Evolutionary conservation across 352 stramenopile species (phyloP), one percentile per base, ranked within the genome.

Genomic region (Synura sp.): DNA sequence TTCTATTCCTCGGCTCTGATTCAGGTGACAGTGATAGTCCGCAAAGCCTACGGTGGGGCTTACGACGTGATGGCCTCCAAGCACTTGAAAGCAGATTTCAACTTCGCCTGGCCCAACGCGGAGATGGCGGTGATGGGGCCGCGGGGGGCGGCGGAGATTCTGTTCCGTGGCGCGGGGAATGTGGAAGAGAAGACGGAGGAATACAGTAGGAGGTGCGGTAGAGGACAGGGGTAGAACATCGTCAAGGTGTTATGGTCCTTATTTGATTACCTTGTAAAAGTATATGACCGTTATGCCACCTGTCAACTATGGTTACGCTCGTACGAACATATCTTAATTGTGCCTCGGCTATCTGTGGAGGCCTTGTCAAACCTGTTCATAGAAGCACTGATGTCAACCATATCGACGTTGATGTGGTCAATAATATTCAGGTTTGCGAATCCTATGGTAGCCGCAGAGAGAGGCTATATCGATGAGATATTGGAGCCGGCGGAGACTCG

Each of bases 1-100:
- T n/a, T n/a, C n/a, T n/a, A n/a, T n/a, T n/a, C n/a, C n/a, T n/a
- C n/a, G n/a, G n/a, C n/a, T n/a, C n/a, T n/a, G n/a, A n/a, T n/a
- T n/a, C n/a, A n/a, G n/a, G 34, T 93, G n/a, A 99, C 95, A 22
- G 93, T 99, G 32, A 99, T 99, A 84, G 98, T 93, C 27, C 88
- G 95, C 35, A 99, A 99, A 83, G 94, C 94, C 25, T 99, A 99
- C 84, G 95, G 95, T 73, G 95, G 95, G 42, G 95, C 95, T 1
- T 99, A 99, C 85, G 94, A 99, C 84, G 93, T 99, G 36, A 99
- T 99, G 95, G 90, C 88, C 76, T 98, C 91, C 74, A 98, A 99
- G 88, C 95, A 99, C 84, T 85, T 99, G 57, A 89, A 91, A 41
- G 94, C 90, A 9, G 95, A 99, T 89, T 90, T 93, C 77, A 99